Percentiles rank a stretch among this genome's conserved stretches.
phyloP scores from a whole-genome alignment of 2,329 filamentous ascomycete species.

The Fusarium multiceps region DNA sequence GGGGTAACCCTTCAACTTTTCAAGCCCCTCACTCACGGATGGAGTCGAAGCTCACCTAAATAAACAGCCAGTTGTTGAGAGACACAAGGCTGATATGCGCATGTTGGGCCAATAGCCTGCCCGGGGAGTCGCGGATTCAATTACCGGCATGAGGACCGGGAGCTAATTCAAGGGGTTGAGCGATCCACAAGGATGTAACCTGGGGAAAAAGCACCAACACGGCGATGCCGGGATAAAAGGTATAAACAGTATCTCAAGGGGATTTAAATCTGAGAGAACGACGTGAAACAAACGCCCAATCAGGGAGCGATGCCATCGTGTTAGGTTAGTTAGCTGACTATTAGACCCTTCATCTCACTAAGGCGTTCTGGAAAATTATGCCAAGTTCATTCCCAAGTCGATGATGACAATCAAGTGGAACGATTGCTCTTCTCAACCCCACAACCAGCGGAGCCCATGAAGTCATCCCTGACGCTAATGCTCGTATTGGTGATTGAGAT shows the following conservation, averaged over 20 bases:
- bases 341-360: neutral
- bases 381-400: neutral
- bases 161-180: neutral
- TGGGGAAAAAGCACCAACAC: neutral
- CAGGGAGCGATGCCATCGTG: neutral
- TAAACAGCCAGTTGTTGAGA: neutral
- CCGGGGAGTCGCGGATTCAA: neutral
- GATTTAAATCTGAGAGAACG: neutral
- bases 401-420: slow-evolving; percentile 11
- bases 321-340: neutral
- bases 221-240: neutral
- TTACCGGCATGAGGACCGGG: neutral
- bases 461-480: slow-evolving; percentile 7
- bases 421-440: neutral
- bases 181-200: neutral
- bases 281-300: neutral
- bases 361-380: neutral
- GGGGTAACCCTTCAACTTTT: neutral
- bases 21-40: neutral
- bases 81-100: neutral
- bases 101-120: neutral
- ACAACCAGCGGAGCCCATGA: slow-evolving; percentile 9
- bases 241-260: no score
- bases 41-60: neutral
- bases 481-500: slow-evolving; percentile 21